A percentile compares a stretch with the other conserved stretches of the same genome.
phyloP scores from a whole-genome alignment of 2,329 filamentous ascomycete genomes.

The Epicoccum nigrum region DNA sequence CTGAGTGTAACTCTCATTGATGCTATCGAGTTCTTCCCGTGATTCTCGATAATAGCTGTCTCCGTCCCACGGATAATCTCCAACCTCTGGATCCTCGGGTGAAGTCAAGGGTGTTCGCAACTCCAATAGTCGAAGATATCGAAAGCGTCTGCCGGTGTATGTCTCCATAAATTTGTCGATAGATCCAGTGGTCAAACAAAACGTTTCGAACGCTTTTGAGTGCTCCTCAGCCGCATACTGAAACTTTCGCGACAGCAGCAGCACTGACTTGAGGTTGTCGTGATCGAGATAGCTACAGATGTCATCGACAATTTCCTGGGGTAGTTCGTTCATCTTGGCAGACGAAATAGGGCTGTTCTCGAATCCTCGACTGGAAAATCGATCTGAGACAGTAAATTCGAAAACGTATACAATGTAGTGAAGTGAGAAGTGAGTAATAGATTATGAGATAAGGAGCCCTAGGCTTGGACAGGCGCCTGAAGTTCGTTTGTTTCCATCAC shows the following conservation, averaged over 20 bases:
- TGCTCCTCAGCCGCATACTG: slow-evolving; percentile 19
- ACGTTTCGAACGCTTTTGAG: slow-evolving; percentile 2
- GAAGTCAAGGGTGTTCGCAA: slow-evolving; percentile 6
- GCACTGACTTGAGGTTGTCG: slow-evolving; percentile 17
- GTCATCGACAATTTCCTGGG: slow-evolving; percentile 22
- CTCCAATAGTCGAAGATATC: slow-evolving; percentile 11
- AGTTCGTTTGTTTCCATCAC: too few species aligned
- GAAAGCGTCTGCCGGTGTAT: slow-evolving; percentile 8
- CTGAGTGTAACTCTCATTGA: slow-evolving; percentile 9
- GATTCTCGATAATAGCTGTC: slow-evolving; percentile 13
- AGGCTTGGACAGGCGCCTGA: too few species aligned
- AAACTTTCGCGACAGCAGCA: slow-evolving; percentile 16
- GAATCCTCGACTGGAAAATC: too few species aligned
- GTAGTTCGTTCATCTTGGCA: slow-evolving; percentile 15
- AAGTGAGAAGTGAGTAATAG: too few species aligned
- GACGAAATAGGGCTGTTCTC: too few species aligned
- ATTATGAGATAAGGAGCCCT: too few species aligned
- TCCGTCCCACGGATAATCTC: background rate
- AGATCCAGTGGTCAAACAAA: slow-evolving; percentile 6
- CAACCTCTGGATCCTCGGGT: background rate
- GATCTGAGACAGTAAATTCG: too few species aligned
- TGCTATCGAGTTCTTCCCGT: slow-evolving; percentile 10
- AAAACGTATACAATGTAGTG: too few species aligned
- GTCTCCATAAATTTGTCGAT: slow-evolving; percentile 12
- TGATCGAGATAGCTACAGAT: slow-evolving; percentile 16